phyloP scores from a whole-genome alignment of 139 green algal genomes.

The Pleodorina starrii region DNA sequence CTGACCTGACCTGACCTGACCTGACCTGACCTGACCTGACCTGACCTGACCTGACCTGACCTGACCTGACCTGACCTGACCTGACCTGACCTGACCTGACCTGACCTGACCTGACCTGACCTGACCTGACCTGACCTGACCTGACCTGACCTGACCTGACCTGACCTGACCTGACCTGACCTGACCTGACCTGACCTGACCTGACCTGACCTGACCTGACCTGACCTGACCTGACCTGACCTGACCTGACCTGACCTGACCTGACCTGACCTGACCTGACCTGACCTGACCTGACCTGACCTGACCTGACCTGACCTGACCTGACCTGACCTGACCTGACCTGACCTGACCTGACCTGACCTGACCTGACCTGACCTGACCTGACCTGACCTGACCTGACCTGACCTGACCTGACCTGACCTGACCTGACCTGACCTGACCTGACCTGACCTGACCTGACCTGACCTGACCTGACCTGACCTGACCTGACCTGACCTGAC shows the following conservation, averaged over 20 bases:
- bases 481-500: background rate
- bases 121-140: constrained; percentile 1
- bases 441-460: too few relatives aligned
- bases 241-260: too few relatives aligned
- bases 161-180: constrained; percentile 1
- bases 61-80: too few relatives aligned
- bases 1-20: too few relatives aligned
- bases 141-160: constrained; percentile 1
- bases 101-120: constrained; percentile 16
- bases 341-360: background rate
- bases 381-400: background rate
- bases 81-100: background rate
- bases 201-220: constrained; percentile 1
- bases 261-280: too few relatives aligned
- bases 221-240: background rate
- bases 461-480: background rate
- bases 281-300: too few relatives aligned
- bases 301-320: background rate
- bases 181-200: constrained; percentile 1
- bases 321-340: background rate
- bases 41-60: too few relatives aligned
- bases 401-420: background rate
- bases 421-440: too few relatives aligned
- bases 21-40: too few relatives aligned
- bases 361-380: constrained; percentile 2